Percentiles rank a stretch among this genome's conserved stretches.
These are phyloP conservation scores for Toxoplasma gondii DNA, from an alignment of 169 alveolate genomes.

Conservation along the genomic window DNA sequence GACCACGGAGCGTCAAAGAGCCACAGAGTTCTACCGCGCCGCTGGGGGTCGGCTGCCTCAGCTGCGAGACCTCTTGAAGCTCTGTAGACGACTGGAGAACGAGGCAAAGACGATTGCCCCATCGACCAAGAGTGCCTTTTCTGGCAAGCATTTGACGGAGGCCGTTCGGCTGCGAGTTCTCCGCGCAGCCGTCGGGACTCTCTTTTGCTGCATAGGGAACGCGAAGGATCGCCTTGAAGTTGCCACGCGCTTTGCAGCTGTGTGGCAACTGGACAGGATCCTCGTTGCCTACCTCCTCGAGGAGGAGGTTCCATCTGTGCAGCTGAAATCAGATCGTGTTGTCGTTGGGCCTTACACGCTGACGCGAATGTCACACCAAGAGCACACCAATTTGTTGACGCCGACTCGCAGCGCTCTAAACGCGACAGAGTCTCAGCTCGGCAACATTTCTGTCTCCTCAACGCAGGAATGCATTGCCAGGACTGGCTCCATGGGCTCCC, in stretches of 20 bases:
- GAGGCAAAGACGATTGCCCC: neutral
- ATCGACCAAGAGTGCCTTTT: slow-evolving; percentile 8
- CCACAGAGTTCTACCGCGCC: neutral
- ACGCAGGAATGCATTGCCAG: neutral
- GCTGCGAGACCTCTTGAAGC: slow-evolving; percentile 63
- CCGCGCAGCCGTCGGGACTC: slow-evolving; percentile 46
- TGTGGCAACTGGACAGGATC: slow-evolving; percentile 41
- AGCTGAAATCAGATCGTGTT: neutral
- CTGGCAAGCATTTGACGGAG: slow-evolving; percentile 45
- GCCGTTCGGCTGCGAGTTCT: slow-evolving; percentile 39
- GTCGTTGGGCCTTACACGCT: slow-evolving; percentile 47
- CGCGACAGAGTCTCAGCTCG: no score
- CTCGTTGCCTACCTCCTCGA: neutral
- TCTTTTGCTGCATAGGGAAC: slow-evolving; percentile 44
- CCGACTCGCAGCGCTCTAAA: no score
- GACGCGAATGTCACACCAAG: slow-evolving; percentile 2
- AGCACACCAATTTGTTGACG: neutral
- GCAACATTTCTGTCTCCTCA: neutral
- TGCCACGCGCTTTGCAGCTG: slow-evolving; percentile 45
- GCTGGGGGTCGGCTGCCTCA: slow-evolving; percentile 54
- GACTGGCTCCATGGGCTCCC: neutral
- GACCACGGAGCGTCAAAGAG: neutral
- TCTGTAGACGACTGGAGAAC: slow-evolving; percentile 60
- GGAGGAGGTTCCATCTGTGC: neutral
- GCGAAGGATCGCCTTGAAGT: slow-evolving; percentile 50